Evolutionary conservation across 192 early-diverging fungal species (phyloP), one percentile per base, ranked within the genome.

Genomic region (Backusella morwellensis): DNA sequence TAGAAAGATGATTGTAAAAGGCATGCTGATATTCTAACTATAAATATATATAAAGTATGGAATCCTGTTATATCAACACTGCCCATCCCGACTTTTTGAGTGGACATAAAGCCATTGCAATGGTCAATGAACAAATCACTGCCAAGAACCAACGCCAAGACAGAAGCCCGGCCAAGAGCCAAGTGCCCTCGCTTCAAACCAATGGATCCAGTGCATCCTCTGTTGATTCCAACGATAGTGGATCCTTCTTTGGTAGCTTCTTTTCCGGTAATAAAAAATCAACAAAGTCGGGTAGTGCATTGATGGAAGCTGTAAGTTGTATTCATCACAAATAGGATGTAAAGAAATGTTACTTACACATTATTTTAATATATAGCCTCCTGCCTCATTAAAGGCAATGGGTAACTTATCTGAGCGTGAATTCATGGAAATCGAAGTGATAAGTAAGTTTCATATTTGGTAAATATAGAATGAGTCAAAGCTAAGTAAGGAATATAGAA

Each of bases 21-120:
- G 36, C 15, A 36, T 41, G 0, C 38, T 11, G 9, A 3, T 32
- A 32, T 32, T 32, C 11, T 11, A 40, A 40, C 38, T 40, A 40
- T 11, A 3, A 3, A 8, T 8, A 40, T 9, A 40, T 11, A 40
- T 44, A 12, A 78, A 93, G 89, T 29, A 97, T 97, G 90, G 97
- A 99, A 86, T 87, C 93, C 19, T 91, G 91, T 81, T 99, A 99
- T 83, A 92, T 99, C 86, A 99, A 99, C 88, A 99, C 98, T 9
- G 97, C 88, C 6, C 98, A 99, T 81, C 97, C 97, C 6, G 97
- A 99, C 81, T 99, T 99, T 85, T 88, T 99, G 81, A 96, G 91
- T 79, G 98, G 98, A 36, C 97, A 99, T 87, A 93, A 92, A 77
- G 96, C 97, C 6, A 95, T 97, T 90, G 89, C 95, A 32, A 90